Evolutionary conservation across 2,329 filamentous ascomycete genomes (phyloP), one percentile per base, ranked within the genome.

Genomic region (Aspergillus sp.): DNA sequence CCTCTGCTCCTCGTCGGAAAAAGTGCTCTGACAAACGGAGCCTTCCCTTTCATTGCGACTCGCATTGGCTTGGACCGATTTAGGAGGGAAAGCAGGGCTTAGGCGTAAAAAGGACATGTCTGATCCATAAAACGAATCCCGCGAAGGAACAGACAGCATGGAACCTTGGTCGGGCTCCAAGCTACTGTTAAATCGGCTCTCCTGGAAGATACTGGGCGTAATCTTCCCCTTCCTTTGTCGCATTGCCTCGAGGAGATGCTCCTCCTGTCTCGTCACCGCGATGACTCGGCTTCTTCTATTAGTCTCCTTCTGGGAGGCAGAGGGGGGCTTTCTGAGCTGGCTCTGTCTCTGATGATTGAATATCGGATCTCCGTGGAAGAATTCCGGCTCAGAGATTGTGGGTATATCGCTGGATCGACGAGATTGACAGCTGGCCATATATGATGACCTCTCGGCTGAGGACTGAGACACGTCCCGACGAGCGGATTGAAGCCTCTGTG

Each of bases 221-320:
- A 83, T 78, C 41, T 74, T 77, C 53, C 81, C 80, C 63, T 80
- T 76, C 51, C 81, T 81, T 55, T 76, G 72, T 57, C 82, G 75
- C 71, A 85, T 79, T 2, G 81, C 80, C 65, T 82, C 81, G 3
- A 85, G 70, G 1, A 84, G 73, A 43, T 79, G 74, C 62, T 84
- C 80, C 69, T 85, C 82, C 67, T 84, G 82, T 57, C 80, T 74
- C 0, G 82, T 85, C 25, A 85, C 82, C 13, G 81, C 78, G 72
- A 85, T 83, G 19, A 83, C 70, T 45, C 79, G 76, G 61, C 79
- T 81, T 62, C 79, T 74, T 54, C 77, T 70, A 60, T 78, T 74
- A 15, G 67, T 64, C 58, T 75, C 69, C 49, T 69, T 70, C 30
- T 67, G 69, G 2, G 72, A 61, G 19, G 59, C 23, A 9, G 56